Percentiles rank a stretch among this genome's conserved stretches.
These are phyloP conservation scores for Closterium sp. DNA, from an alignment of 139 green algal genomes.

Conservation along the genomic window DNA sequence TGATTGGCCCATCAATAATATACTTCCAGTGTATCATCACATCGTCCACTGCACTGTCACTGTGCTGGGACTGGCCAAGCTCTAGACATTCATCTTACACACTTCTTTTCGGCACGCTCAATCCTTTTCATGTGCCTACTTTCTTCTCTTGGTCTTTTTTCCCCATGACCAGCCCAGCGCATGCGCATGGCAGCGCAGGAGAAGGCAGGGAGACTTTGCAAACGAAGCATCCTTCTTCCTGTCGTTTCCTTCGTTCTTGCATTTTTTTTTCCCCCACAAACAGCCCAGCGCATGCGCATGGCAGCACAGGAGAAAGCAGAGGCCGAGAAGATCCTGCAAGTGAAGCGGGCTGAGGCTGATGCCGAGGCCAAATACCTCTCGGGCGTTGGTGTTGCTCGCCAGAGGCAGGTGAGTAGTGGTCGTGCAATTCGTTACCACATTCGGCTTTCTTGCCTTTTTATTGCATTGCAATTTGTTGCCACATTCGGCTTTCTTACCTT, in stretches of 20 bases:
- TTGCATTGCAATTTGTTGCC: no score
- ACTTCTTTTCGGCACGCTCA: background rate
- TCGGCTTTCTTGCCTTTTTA: no score
- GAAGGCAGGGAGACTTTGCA: slow-evolving; percentile 75
- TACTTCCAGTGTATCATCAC: background rate
- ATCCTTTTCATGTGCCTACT: no score
- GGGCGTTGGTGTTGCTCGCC: slow-evolving; percentile 66
- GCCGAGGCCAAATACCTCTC: slow-evolving; percentile 91
- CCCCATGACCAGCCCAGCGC: background rate
- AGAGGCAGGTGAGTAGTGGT: slow-evolving; percentile 61
- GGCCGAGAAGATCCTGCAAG: slow-evolving; percentile 72
- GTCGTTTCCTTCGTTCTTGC: background rate
- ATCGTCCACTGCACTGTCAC: background rate
- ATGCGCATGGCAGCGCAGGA: slow-evolving; percentile 68
- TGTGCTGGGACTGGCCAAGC: background rate
- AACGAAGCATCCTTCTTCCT: slow-evolving; percentile 59
- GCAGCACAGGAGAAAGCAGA: slow-evolving; percentile 77
- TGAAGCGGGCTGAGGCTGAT: slow-evolving; percentile 89
- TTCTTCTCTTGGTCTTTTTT: no score
- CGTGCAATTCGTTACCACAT: no score
- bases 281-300: slow-evolving; percentile 51
- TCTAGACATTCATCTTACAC: background rate
- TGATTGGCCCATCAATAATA: background rate
- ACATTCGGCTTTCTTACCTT: no score
- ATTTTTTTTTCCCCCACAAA: background rate